Evolutionary conservation across 805 yeast species (phyloP).

Genomic region (Lipomyces lipofer): DNA sequence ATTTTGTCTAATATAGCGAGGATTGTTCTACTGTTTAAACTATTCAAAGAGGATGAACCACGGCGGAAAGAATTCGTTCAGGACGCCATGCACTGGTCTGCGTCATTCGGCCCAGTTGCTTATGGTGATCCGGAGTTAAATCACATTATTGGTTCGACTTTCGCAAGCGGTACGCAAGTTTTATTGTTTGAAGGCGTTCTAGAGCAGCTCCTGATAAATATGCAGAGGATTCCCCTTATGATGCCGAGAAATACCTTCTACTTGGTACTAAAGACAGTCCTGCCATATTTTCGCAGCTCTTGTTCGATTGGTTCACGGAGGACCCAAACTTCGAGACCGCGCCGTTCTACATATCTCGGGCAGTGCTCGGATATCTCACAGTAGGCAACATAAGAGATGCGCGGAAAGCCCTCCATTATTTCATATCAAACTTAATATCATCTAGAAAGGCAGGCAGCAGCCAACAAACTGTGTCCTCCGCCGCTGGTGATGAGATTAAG

Average conservation of each 20-base stretch:
- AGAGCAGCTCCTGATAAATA: constrained; percentile 16
- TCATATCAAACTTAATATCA: constrained; percentile 42
- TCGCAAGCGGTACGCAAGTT: constrained; percentile 41
- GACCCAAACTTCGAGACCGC: constrained; percentile 37
- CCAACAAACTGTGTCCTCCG: constrained; percentile 9
- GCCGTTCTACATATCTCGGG: constrained; percentile 50
- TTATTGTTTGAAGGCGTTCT: background rate
- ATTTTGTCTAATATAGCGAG: constrained; percentile 36
- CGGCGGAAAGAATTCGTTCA: constrained; percentile 66
- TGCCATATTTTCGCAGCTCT: constrained; percentile 48
- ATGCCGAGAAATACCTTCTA: constrained; percentile 72
- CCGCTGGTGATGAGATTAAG: constrained; percentile 36
- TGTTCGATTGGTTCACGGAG: constrained; percentile 49
- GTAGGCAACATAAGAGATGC: constrained; percentile 68
- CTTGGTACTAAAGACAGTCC: constrained; percentile 61
- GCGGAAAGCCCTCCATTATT: constrained; percentile 41
- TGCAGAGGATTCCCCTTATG: constrained; percentile 44
- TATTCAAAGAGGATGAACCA: constrained; percentile 54
- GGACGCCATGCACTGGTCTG: constrained; percentile 65
- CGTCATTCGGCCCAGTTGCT: constrained; percentile 48
- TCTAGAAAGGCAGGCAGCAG: constrained; percentile 23
- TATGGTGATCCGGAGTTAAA: constrained; percentile 78
- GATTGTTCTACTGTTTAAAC: constrained; percentile 46
- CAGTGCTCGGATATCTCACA: constrained; percentile 72
- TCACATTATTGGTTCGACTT: constrained; percentile 68